These are phyloP conservation scores for Populus tomentosa DNA, from an alignment of 441 rosid genomes.

Conservation along the genomic window DNA sequence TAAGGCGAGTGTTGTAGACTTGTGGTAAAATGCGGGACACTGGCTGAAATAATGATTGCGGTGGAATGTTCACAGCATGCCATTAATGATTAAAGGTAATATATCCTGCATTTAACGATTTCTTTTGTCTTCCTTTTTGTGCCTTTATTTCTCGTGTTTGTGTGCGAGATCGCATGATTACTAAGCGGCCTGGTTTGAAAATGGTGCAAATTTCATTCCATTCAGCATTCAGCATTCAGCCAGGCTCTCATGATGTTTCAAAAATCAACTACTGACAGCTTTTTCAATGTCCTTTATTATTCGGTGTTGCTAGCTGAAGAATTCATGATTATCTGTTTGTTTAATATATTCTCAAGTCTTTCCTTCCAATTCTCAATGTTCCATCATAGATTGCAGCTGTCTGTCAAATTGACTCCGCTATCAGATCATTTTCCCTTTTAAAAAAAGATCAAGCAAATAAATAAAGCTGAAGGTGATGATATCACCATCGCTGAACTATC, in stretches of 20 bases:
- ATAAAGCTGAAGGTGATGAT: background rate
- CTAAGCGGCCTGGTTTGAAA: background rate
- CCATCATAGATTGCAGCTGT: background rate
- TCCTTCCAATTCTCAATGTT: background rate
- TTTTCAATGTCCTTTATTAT: background rate
- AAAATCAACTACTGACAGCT: no score
- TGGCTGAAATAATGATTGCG: background rate
- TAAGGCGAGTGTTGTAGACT: background rate
- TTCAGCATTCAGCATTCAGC: no score
- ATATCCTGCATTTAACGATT: background rate
- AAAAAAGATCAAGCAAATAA: background rate
- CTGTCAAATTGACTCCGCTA: background rate
- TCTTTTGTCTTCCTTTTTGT: background rate
- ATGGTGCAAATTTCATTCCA: background rate
- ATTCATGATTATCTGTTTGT: background rate
- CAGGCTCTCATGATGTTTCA: background rate
- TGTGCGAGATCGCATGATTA: background rate
- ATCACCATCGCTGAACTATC: background rate
- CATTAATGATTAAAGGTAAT: conserved; percentile 2
- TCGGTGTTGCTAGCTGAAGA: background rate
- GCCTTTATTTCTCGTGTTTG: background rate
- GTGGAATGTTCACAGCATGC: background rate
- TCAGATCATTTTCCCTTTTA: background rate
- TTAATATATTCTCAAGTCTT: background rate
- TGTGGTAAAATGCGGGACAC: background rate